Evolutionary conservation across 345 rosid genomes (phyloP), one percentile per base, ranked within the genome.

Genomic region (Eucalyptus tenuipes): DNA sequence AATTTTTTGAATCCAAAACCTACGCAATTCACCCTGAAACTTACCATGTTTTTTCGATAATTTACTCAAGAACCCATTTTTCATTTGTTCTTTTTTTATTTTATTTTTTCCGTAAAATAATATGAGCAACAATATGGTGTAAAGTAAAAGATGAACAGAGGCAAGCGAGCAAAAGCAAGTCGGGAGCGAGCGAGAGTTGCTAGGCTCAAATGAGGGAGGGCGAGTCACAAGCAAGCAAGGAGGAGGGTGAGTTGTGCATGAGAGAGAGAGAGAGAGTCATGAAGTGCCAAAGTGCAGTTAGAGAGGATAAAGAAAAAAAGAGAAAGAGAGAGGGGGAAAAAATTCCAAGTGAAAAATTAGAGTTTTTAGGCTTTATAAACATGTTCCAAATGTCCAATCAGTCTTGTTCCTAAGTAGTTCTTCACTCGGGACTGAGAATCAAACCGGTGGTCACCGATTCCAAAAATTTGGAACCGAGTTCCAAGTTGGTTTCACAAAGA

Each of bases 351-450:
- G 61, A 55, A 55, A 55, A 55, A 55, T 24, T 9, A 55, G 29
- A 55, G 29, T 22, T 55, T 55, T 55, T 22, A 55, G 55, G 55
- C 55, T 52, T 55, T 55, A 55, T 55, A 55, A 55, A 55, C 61
- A 22, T 24, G 27, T 55, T 55, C 61, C 11, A 24, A 22, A 55
- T 55, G 13, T 55, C 61, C 61, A 55, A 55, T 55, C 29, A 55
- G 0, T 55, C 12, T 0, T 4, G 5, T 9, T 55, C 61, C 29
- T 55, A 55, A 24, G 29, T 55, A 24, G 29, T 24, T 55, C 61
- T 55, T 55, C 27, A 55, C 61, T 24, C 1, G 6, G 0, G 27
- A 9, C 6, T 4, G 0, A 24, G 3, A 55, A 55, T 6, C 29
- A 24, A 24, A 55, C 12, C 29, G 0, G 3, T 55, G 27, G 27